Conservation (phyloP, 2,329 filamentous ascomycete species). For the Shiraia sp. region DNA sequence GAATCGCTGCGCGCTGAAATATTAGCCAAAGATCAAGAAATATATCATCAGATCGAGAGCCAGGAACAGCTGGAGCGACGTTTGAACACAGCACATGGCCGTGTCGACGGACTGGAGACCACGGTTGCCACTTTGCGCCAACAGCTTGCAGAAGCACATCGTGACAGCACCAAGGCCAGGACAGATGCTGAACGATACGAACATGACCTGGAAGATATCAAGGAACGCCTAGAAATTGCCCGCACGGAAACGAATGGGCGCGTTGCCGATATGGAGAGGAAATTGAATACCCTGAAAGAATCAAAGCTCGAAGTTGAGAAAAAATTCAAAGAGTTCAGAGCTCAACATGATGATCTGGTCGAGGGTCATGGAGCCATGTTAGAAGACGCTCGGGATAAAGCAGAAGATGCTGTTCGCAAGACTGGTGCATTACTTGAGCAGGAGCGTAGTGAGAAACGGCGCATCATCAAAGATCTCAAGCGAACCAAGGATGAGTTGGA, state of each 20-base stretch:
- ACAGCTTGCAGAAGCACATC: constrained; percentile 38
- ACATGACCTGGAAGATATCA: constrained; percentile 28
- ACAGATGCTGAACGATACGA: constrained; percentile 32
- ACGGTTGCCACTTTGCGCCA: constrained; percentile 33
- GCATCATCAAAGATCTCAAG: constrained; percentile 32
- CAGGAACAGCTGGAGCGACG: constrained; percentile 30
- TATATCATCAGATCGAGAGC: constrained; percentile 23
- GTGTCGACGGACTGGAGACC: constrained; percentile 34
- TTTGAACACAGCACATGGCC: constrained; percentile 30
- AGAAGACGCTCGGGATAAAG: constrained; percentile 37
- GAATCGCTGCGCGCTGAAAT: constrained; percentile 22
- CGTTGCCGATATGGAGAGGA: constrained; percentile 33
- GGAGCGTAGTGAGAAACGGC: constrained; percentile 39
- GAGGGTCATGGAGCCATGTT: constrained; percentile 32
- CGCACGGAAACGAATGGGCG: constrained; percentile 32
- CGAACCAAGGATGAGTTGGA: constrained; percentile 24
- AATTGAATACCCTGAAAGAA: constrained; percentile 34
- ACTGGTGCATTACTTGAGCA: constrained; percentile 35
- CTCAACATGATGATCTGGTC: constrained; percentile 28
- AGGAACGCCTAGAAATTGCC: constrained; percentile 29
- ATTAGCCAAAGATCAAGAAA: constrained; percentile 28
- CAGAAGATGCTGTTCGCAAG: constrained; percentile 42
- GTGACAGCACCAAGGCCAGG: constrained; percentile 25
- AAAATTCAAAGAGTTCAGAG: constrained; percentile 29
- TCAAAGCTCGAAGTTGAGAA: constrained; percentile 28